Conservation (phyloP, 2,329 filamentous ascomycete species). For the Zalaria obscura region DNA sequence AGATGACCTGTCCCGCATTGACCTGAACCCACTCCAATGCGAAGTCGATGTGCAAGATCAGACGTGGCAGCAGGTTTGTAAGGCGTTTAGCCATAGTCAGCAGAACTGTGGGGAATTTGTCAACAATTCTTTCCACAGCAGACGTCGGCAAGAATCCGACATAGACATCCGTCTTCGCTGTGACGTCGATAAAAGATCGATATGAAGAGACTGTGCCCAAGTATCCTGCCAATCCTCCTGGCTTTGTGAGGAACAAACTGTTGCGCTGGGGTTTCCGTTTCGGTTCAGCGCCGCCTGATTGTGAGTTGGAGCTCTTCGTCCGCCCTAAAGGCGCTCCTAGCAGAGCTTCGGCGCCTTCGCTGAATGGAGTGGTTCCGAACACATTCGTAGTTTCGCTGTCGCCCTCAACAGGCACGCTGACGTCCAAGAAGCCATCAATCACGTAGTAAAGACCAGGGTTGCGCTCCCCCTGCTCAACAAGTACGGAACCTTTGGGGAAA, state of each 20-base stretch:
- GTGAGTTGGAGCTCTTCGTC: conserved; percentile 2
- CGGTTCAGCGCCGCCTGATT: conserved; percentile 10
- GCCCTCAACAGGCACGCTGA: conserved; percentile 67
- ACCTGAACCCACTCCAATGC: conserved; percentile 97
- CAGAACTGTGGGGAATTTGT: conserved; percentile 80
- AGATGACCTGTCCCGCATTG: conserved; percentile 85
- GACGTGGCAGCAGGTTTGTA: conserved; percentile 72
- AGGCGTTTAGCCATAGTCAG: conserved; percentile 92
- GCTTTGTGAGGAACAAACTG: conserved; percentile 83
- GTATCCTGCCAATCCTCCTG: conserved; percentile 86
- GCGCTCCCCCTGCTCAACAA: conserved; percentile 94
- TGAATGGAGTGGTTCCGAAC: conserved; percentile 25
- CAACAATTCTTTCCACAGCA: conserved; percentile 80
- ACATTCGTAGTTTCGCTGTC: conserved; percentile 39
- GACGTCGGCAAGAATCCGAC: conserved; percentile 83
- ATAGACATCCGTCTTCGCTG: conserved; percentile 95
- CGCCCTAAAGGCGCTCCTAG: conserved; percentile 10
- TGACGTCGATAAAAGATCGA: conserved; percentile 88
- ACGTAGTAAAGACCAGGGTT: conserved; percentile 96
- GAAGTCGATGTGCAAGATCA: conserved; percentile 95
- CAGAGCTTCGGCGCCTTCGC: conserved; percentile 17
- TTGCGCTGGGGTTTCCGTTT: conserved; percentile 43
- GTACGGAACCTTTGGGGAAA: conserved; percentile 84
- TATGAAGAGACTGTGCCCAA: conserved; percentile 90
- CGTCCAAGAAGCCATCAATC: conserved; percentile 90